Conservation (phyloP, 192 early-diverging fungal genomes). For the Gonapodya prolifera region DNA sequence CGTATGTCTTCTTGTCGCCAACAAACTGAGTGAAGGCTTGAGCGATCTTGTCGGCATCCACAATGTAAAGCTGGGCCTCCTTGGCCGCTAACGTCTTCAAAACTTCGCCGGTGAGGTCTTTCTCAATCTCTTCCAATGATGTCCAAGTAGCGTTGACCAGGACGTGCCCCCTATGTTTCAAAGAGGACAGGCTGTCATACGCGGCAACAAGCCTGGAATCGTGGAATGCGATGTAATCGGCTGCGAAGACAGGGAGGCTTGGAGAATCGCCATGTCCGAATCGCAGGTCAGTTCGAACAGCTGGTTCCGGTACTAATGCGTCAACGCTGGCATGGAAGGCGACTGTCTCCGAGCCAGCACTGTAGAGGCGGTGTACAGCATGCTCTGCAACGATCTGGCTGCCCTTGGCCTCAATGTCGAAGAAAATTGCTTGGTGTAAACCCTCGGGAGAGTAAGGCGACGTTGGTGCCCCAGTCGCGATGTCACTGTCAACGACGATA, state of each 20-base stretch:
- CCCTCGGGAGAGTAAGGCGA: background rate
- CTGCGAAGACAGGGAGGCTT: conserved; percentile 21
- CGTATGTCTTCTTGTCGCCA: conserved; percentile 24
- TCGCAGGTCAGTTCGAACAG: conserved; percentile 42
- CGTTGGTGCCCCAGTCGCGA: conserved; percentile 9
- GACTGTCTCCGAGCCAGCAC: conserved; percentile 20
- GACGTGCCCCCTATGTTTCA: conserved; percentile 34
- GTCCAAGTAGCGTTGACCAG: conserved; percentile 56
- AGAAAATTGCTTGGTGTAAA: conserved; percentile 35
- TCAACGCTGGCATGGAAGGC: conserved; percentile 32
- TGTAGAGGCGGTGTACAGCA: conserved; percentile 26
- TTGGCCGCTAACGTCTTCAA: conserved; percentile 33
- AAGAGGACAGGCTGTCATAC: conserved; percentile 44
- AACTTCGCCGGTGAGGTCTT: conserved; percentile 51
- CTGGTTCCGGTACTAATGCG: conserved; percentile 42
- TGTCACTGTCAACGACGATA: conserved; percentile 6
- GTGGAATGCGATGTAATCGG: conserved; percentile 51
- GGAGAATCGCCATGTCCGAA: conserved; percentile 26
- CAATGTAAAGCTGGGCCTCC: conserved; percentile 38
- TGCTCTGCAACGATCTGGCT: conserved; percentile 41
- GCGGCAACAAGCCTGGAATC: conserved; percentile 37
- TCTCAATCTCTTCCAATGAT: conserved; percentile 49
- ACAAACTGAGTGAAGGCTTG: conserved; percentile 41
- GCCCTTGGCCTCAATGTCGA: conserved; percentile 32
- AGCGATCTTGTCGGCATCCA: conserved; percentile 51